Evolutionary conservation across 306 rosid genomes (phyloP).

Genomic region (Canavalia gladiata): DNA sequence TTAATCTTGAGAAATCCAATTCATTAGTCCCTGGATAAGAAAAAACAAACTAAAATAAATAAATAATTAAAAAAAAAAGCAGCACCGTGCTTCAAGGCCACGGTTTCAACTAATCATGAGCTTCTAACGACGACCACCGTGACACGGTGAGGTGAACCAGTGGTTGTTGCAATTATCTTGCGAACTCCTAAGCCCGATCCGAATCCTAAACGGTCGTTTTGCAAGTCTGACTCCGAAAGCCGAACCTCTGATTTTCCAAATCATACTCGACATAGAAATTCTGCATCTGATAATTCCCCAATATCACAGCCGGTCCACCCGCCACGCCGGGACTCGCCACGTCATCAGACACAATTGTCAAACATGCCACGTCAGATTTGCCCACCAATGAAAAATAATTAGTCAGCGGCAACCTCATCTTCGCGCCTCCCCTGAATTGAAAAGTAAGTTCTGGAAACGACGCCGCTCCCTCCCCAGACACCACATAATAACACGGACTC

Average conservation of each 20-base stretch:
- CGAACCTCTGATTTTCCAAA: conserved; percentile 64
- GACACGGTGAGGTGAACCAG: no score
- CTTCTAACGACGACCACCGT: background rate
- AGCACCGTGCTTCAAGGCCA: background rate
- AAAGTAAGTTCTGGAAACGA: conserved; percentile 65
- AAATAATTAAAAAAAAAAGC: background rate
- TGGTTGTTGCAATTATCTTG: no score
- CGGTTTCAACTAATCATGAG: background rate
- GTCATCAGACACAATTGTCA: conserved; percentile 67
- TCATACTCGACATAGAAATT: conserved; percentile 72
- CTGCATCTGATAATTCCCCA: conserved; percentile 80
- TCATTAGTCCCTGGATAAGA: background rate
- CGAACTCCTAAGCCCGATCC: no score
- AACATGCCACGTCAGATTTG: conserved; percentile 58
- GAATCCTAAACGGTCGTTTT: conserved; percentile 8
- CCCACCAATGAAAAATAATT: conserved; percentile 68
- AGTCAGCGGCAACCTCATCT: conserved; percentile 57
- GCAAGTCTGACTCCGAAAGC: conserved; percentile 65
- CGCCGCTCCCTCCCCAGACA: conserved; percentile 31
- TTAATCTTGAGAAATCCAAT: background rate
- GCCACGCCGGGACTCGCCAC: conserved; percentile 26
- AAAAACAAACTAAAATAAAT: background rate
- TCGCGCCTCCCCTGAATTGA: conserved; percentile 80
- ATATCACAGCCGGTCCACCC: conserved; percentile 70
- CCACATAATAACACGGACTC: conserved; percentile 67